These are phyloP conservation scores for Mycosarcoma mackinlayi DNA, from an alignment of 1,284 basidiomycete species.

Conservation along the genomic window DNA sequence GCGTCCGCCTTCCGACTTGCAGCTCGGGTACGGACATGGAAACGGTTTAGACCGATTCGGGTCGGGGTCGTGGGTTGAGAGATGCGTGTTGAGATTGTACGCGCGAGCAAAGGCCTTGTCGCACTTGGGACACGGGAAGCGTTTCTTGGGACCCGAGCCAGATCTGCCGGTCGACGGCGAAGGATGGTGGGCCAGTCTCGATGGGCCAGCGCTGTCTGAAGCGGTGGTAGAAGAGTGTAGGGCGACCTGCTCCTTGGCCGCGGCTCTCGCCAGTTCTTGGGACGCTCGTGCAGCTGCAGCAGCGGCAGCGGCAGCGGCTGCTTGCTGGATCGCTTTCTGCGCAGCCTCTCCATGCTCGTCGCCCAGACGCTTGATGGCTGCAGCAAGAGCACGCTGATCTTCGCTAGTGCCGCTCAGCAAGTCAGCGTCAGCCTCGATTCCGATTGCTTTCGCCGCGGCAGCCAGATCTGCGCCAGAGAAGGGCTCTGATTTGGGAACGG, in stretches of 20 bases:
- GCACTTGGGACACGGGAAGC: conserved; percentile 63
- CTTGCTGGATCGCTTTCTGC: conserved; percentile 48
- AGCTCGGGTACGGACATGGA: conserved; percentile 80
- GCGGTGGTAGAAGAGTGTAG: background rate
- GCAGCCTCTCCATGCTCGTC: conserved; percentile 38
- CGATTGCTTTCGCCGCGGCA: conserved; percentile 53
- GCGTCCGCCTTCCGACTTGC: conserved; percentile 73
- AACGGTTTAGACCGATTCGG: conserved; percentile 82
- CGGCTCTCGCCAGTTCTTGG: conserved; percentile 39
- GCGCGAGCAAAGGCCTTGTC: conserved; percentile 83
- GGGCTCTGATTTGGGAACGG: conserved; percentile 9
- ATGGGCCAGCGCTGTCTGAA: conserved; percentile 4
- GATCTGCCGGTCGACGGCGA: conserved; percentile 5
- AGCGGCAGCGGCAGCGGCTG: conserved; percentile 31
- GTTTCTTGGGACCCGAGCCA: conserved; percentile 43
- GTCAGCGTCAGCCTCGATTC: conserved; percentile 47
- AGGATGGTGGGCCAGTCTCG: conserved; percentile 5
- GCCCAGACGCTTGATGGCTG: conserved; percentile 50
- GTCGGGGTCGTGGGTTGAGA: conserved; percentile 84
- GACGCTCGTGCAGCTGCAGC: conserved; percentile 40
- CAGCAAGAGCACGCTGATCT: conserved; percentile 50
- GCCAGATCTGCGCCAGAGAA: conserved; percentile 45
- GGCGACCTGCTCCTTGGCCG: conserved; percentile 20
- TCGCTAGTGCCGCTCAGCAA: conserved; percentile 46
- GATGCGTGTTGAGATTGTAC: conserved; percentile 88